These are phyloP conservation scores for Filobasidium wieringae DNA, from an alignment of 768 basidiomycete genomes.

Conservation along the genomic window DNA sequence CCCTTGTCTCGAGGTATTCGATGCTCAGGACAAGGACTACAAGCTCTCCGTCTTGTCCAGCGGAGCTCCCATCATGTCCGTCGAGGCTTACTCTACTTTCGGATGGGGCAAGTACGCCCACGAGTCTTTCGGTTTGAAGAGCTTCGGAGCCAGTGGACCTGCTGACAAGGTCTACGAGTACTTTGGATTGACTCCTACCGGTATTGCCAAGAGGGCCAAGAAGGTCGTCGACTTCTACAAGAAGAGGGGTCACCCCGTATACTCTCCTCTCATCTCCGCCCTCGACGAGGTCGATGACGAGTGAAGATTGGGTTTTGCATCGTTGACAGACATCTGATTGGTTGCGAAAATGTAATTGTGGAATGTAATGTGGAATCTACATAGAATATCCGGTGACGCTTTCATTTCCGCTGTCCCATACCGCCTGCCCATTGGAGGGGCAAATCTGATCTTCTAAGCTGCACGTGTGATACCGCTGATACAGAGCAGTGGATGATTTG, in stretches of 20 bases:
- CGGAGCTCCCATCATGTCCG: conserved; percentile 76
- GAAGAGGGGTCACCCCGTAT: conserved; percentile 42
- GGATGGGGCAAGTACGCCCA: conserved; percentile 88
- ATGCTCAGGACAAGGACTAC: conserved; percentile 69
- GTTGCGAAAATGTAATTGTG: no score
- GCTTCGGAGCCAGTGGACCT: conserved; percentile 82
- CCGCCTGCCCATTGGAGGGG: no score
- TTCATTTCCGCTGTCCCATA: no score
- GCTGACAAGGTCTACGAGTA: conserved; percentile 84
- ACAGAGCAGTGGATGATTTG: no score
- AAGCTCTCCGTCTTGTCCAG: conserved; percentile 71
- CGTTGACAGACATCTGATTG: background rate
- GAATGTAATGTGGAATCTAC: no score
- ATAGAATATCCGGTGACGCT: no score
- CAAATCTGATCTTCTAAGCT: no score
- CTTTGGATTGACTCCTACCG: conserved; percentile 58
- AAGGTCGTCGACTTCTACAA: conserved; percentile 81
- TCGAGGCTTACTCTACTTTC: conserved; percentile 63
- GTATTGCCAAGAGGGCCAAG: conserved; percentile 65
- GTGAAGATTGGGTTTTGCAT: background rate
- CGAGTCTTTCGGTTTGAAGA: conserved; percentile 50
- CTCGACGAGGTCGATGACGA: background rate
- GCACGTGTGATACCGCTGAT: no score
- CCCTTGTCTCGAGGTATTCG: conserved; percentile 77
- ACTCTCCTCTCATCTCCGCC: conserved; percentile 40